Conservation (phyloP, 345 rosid species). For the Arabidopsis arenosa region DNA sequence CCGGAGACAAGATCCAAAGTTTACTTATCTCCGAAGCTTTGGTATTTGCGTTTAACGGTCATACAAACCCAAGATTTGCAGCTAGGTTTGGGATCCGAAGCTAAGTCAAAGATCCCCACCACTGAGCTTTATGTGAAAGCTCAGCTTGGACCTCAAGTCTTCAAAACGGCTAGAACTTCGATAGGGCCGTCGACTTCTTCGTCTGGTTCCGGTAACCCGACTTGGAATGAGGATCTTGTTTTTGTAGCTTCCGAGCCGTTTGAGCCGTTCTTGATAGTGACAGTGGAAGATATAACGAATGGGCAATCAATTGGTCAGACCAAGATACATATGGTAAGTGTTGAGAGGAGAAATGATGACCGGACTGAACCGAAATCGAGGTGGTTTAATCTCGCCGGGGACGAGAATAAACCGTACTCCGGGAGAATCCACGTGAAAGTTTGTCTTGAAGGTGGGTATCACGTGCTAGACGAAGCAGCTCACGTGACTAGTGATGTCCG, state of each 20-base stretch:
- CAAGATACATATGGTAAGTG: constrained; percentile 69
- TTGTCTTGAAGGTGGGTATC: constrained; percentile 90
- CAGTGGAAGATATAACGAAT: constrained; percentile 64
- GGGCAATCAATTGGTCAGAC: constrained; percentile 68
- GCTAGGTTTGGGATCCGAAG: constrained; percentile 62
- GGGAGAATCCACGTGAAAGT: constrained; percentile 82
- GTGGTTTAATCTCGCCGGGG: constrained; percentile 85
- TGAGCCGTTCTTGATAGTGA: constrained; percentile 80
- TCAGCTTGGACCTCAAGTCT: constrained; percentile 85
- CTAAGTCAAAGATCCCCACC: constrained; percentile 61
- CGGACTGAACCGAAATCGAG: constrained; percentile 61
- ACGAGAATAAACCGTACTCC: constrained; percentile 64
- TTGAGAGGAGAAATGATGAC: constrained; percentile 74
- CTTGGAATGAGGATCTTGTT: constrained; percentile 93
- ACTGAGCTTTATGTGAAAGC: constrained; percentile 76
- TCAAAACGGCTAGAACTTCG: constrained; percentile 72
- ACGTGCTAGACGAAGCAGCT: constrained; percentile 93
- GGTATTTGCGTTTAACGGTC: constrained; percentile 96
- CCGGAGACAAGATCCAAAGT: constrained; percentile 93
- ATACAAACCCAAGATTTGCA: constrained; percentile 96
- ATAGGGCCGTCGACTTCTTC: constrained; percentile 63
- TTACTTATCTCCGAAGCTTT: constrained; percentile 87
- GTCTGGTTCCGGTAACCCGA: constrained; percentile 61
- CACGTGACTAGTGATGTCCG: constrained; percentile 92
- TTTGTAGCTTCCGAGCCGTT: constrained; percentile 95